Conservation (phyloP, 192 early-diverging fungal genomes). For the Anaeromyces robustus region DNA sequence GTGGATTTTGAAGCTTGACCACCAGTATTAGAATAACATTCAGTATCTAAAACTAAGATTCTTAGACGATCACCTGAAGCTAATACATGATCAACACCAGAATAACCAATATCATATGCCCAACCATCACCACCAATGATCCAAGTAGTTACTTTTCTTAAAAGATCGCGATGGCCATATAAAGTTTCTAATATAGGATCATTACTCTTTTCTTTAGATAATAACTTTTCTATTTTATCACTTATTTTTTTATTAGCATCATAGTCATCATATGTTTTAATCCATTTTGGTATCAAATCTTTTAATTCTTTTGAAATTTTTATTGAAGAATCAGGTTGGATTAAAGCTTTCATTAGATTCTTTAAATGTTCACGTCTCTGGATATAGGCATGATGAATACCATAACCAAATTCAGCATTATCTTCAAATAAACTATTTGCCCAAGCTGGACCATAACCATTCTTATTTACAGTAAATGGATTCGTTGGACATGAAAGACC, state of each 20-base stretch:
- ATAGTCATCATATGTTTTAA: slow-evolving; percentile 34
- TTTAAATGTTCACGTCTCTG: slow-evolving; percentile 51
- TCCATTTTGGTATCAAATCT: slow-evolving; percentile 48
- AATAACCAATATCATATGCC: slow-evolving; percentile 72
- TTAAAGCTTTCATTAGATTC: slow-evolving; percentile 32
- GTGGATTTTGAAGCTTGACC: background rate
- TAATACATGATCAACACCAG: slow-evolving; percentile 82
- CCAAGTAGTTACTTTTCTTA: slow-evolving; percentile 63
- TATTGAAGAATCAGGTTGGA: slow-evolving; percentile 6
- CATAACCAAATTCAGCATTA: slow-evolving; percentile 81
- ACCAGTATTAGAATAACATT: slow-evolving; percentile 41
- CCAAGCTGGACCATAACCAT: background rate
- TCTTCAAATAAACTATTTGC: slow-evolving; percentile 19
- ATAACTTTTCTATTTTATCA: slow-evolving; percentile 21
- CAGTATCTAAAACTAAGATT: slow-evolving; percentile 79
- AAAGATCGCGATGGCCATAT: slow-evolving; percentile 15
- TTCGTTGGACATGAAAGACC: slow-evolving; percentile 11
- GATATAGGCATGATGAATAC: slow-evolving; percentile 48
- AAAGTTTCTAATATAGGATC: slow-evolving; percentile 16
- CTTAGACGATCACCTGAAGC: slow-evolving; percentile 71
- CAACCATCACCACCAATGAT: slow-evolving; percentile 75
- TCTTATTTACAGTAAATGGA: background rate
- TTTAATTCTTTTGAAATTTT: slow-evolving; percentile 18
- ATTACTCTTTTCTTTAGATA: slow-evolving; percentile 14
- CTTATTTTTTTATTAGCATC: slow-evolving; percentile 32